These are phyloP conservation scores for Fusarium devonianum DNA, from an alignment of 2,329 filamentous ascomycete species.

Conservation along the genomic window DNA sequence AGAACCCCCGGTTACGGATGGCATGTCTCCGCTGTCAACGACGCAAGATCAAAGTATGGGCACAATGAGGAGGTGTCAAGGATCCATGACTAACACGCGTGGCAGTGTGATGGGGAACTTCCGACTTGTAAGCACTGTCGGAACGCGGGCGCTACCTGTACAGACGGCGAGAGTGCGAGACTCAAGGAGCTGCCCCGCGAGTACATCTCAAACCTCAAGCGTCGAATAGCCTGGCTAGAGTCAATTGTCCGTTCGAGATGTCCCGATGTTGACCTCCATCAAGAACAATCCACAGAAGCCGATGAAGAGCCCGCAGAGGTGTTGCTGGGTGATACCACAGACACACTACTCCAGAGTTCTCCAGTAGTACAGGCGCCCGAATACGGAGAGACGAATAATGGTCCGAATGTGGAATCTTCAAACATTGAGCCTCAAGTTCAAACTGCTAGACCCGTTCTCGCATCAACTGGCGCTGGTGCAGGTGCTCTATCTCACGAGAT, in stretches of 20 bases:
- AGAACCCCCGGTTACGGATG: conserved; percentile 42
- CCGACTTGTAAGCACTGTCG: conserved; percentile 54
- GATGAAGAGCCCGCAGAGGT: conserved; percentile 26
- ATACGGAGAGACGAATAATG: neutral
- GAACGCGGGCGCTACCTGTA: conserved; percentile 51
- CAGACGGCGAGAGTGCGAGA: conserved; percentile 53
- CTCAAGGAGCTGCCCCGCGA: conserved; percentile 51
- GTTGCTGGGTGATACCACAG: conserved; percentile 6
- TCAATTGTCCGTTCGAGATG: conserved; percentile 51
- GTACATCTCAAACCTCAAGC: conserved; percentile 51
- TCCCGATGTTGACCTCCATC: conserved; percentile 51
- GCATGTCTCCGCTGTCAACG: conserved; percentile 52
- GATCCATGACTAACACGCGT: no score
- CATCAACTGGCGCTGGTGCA: conserved; percentile 30
- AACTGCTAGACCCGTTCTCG: conserved; percentile 22
- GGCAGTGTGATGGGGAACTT: conserved; percentile 56
- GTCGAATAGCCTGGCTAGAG: conserved; percentile 56
- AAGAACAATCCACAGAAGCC: conserved; percentile 18
- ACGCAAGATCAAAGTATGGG: conserved; percentile 56
- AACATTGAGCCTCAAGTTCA: conserved; percentile 5
- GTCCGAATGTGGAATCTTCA: no score
- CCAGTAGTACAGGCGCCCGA: neutral
- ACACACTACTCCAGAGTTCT: neutral
- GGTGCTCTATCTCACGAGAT: conserved; percentile 57
- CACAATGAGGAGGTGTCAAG: no score